Evolutionary conservation across 345 rosid genomes (phyloP), one percentile per base, ranked within the genome.

Genomic region (Salix purpurea): DNA sequence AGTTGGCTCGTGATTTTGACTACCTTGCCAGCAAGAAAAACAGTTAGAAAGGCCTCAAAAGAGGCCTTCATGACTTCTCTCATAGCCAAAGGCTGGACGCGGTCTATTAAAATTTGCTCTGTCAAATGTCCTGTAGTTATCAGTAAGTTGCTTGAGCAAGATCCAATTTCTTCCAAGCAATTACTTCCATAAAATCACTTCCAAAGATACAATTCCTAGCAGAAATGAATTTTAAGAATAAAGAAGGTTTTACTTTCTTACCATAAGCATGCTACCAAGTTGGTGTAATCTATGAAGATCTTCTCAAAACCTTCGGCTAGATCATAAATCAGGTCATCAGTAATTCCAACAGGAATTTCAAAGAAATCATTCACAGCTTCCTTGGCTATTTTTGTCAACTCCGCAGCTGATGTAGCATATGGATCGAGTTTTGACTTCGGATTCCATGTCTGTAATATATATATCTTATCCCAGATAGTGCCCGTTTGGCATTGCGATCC

Each of bases 371-470:
- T 89, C 37, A 89, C 90, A 0, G 83, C 85, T 40, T 92, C 96
- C 70, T 89, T 87, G 0, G 89, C 86, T 40, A 86, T 71, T 84
- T 77, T 89, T 90, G 87, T 89, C 23, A 93, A 68, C 77, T 92
- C 97, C 73, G 85, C 91, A 4, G 87, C 91, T 0, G 99, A 90
- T 36, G 88, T 92, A 7, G 96, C 90, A 48, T 93, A 90, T 0
- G 99, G 98, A 80, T 96, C 98, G 7, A 90, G 88, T 85, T 93
- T 96, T 50, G 99, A 92, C 80, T 90, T 93, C 0, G 99, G 99
- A 69, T 91, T 96, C 99, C 98, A 96, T 3, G 97, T 93, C 99
- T 96, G 79, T 68, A 80, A 67, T 15, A 77, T 50, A 62, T 15
- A 80, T 28, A 28, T 28, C 30, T 28, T 28, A 28, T 28, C 30